These are phyloP conservation scores for Tolypocladium cylindrosporum DNA, from an alignment of 2,329 filamentous ascomycete genomes.

Conservation along the genomic window DNA sequence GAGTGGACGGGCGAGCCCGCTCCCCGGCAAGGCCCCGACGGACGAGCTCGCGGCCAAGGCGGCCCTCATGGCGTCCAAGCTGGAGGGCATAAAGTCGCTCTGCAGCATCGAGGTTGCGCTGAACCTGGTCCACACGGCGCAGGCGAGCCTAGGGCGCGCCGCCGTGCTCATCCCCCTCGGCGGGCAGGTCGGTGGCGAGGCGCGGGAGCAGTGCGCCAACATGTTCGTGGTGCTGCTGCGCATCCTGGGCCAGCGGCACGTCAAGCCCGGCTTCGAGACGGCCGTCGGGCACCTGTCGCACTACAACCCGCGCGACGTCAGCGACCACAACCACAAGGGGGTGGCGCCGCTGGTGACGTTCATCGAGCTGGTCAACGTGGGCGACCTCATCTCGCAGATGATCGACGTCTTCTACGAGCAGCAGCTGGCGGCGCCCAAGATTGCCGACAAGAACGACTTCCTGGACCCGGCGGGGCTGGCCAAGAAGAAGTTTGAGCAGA, in stretches of 20 bases:
- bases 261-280: conserved; percentile 88
- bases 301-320: conserved; percentile 82
- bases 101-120: conserved; percentile 96
- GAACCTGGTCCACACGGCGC: conserved; percentile 79
- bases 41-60: conserved; percentile 93
- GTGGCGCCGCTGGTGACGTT: conserved; percentile 92
- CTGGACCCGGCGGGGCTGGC: conserved; percentile 83
- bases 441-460: conserved; percentile 90
- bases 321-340: conserved; percentile 58
- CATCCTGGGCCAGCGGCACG: conserved; percentile 75
- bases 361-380: conserved; percentile 93
- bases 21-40: conserved; percentile 58
- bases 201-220: conserved; percentile 76
- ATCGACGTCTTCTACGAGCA: conserved; percentile 97
- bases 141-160: conserved; percentile 75
- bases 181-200: conserved; percentile 70
- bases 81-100: conserved; percentile 89
- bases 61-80: conserved; percentile 88
- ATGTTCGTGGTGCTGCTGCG: conserved; percentile 82
- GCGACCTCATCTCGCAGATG: conserved; percentile 97
- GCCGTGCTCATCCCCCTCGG: conserved; percentile 74
- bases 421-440: conserved; percentile 71
- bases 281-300: conserved; percentile 83
- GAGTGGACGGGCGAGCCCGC: conserved; percentile 30
- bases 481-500: conserved; percentile 98